Percentiles rank a stretch among this genome's conserved stretches.
Conservation (phyloP, 1,284 basidiomycete species). For the Wolfiporia cocos region DNA sequence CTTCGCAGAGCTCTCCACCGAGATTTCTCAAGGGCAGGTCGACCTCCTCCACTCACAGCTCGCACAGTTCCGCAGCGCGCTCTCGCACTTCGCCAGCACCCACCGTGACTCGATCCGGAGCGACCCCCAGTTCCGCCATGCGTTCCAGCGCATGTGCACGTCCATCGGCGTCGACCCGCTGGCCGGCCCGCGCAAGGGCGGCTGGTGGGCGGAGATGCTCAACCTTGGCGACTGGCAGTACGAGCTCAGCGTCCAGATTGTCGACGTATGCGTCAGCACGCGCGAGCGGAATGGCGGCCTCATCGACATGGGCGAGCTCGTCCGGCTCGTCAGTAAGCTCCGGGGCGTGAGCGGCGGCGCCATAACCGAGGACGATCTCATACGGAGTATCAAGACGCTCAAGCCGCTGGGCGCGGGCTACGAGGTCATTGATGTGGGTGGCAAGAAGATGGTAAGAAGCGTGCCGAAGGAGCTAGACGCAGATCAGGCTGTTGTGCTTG, state of each 20-base stretch:
- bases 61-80: constrained; percentile 76
- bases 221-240: constrained; percentile 93
- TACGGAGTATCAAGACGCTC: constrained; percentile 82
- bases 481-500: constrained; percentile 74
- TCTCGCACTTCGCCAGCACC: constrained; percentile 75
- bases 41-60: constrained; percentile 79
- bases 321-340: constrained; percentile 72
- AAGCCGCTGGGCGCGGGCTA: constrained; percentile 89
- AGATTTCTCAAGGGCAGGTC: constrained; percentile 75
- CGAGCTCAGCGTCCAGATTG: constrained; percentile 94
- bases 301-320: constrained; percentile 84
- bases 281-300: constrained; percentile 87
- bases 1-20: constrained; percentile 76
- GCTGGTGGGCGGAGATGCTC: constrained; percentile 87
- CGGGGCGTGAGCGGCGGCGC: constrained; percentile 59
- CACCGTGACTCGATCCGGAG: constrained; percentile 84
- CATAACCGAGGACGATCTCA: constrained; percentile 81
- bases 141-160: constrained; percentile 95
- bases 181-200: constrained; percentile 76
- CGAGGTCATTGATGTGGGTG: constrained; percentile 68
- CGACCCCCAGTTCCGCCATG: constrained; percentile 86
- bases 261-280: constrained; percentile 92
- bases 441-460: constrained; percentile 62
- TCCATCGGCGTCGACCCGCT: constrained; percentile 95
- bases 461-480: constrained; percentile 77